Base-by-base conservation (phyloP, 1,284 basidiomycete genomes). In the Entoloma clypeatum region DNA sequence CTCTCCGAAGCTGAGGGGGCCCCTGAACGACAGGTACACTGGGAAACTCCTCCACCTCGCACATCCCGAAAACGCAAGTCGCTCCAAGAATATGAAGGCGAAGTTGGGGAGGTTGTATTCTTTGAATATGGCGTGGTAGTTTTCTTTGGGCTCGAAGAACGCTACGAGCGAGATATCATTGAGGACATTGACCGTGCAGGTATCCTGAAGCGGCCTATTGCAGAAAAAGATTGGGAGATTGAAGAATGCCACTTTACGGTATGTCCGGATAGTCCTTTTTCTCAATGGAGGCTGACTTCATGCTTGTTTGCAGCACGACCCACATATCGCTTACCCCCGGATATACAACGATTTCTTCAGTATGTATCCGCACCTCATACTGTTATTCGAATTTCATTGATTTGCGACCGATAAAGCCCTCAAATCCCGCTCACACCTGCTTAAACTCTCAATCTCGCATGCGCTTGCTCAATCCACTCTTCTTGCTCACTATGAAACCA, bases 381-480 rank as follows among this genome's bases (percentile, higher is more conserved):
- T 11, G 27, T 2, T 35, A 7, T 11, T 43, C 19, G 16, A 28
- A 16, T 34, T 32, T 30, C 28, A 18, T 23, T 7, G 22, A 37
- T 22, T 30, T 17, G 14, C 33, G 13, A 5, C 29, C n/a, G n/a
- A n/a, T 44, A 3, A 51, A 91, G 89, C 92, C 10, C 83, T 95
- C 64, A 91, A 95, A 72, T 85, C 87, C 0, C 82, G 81, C 31
- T 92, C 89, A 0, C 89, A 92, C 54, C 75, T 91, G 23, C 78
- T 89, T 25, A 89, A 87, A 59, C 74, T 97, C n/a, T 92, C 90
- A 17, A 81, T 97, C 39, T 82, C 94, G 0, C 94, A 97, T 51
- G 94, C 93, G 1, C 79, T 97, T 26, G 94, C 93, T 0, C 93
- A 98, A 64, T 93, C 90, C 5, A 96, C 93, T 0, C 84, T 96